Evolutionary conservation across 352 stramenopile genomes (phyloP).

Genomic region (Phytophthora niederhauseri): DNA sequence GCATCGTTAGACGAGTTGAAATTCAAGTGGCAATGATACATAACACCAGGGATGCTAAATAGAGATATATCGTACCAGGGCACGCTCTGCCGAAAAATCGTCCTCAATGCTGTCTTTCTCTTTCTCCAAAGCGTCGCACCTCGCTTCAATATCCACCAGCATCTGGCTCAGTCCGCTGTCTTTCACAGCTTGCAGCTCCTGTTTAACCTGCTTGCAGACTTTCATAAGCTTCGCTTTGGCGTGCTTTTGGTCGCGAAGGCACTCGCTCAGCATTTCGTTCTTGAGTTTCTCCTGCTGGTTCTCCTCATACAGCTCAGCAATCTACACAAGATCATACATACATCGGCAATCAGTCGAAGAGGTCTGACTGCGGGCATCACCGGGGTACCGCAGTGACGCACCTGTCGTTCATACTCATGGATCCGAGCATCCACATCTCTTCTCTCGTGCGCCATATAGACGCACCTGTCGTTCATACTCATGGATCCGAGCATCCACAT

Average conservation of each 20-base stretch:
- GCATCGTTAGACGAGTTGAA: not conserved
- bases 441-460: slow-evolving; percentile 22
- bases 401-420: slow-evolving; percentile 79
- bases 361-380: not conserved
- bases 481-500: slow-evolving; percentile 56
- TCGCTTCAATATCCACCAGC: slow-evolving; percentile 68
- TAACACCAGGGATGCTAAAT: not conserved
- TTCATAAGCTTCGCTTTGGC: slow-evolving; percentile 78
- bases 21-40: not conserved
- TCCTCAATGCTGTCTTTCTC: slow-evolving; percentile 45
- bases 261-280: slow-evolving; percentile 70
- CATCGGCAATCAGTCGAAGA: not conserved
- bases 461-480: slow-evolving; percentile 76
- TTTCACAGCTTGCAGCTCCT: slow-evolving; percentile 66
- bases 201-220: slow-evolving; percentile 66
- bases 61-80: slow-evolving; percentile 36
- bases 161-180: slow-evolving; percentile 70
- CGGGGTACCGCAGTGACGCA: slow-evolving; percentile 2
- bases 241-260: slow-evolving; percentile 70
- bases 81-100: slow-evolving; percentile 42
- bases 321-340: slow-evolving; percentile 29
- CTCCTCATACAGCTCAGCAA: slow-evolving; percentile 70
- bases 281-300: slow-evolving; percentile 73
- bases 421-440: slow-evolving; percentile 50
- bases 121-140: slow-evolving; percentile 56